Base-by-base conservation (phyloP, 345 rosid genomes). In the Syzygium jambos region DNA sequence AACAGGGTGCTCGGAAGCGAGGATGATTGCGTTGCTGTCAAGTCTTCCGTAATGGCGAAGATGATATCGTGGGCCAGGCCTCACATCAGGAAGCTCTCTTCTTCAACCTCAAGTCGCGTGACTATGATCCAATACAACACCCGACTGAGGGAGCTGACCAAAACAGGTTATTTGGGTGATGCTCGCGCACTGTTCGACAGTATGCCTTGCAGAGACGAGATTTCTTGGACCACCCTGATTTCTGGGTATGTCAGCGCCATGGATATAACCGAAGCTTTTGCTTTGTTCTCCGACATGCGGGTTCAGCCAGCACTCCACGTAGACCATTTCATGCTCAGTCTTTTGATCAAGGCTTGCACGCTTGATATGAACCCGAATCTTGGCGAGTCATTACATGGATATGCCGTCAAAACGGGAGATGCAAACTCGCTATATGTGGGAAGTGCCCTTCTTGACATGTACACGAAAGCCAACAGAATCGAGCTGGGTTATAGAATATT, bases 211-310 rank as follows among this genome's bases (percentile, higher is more conserved):
- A 93, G 94, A 90, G 98, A 97, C 80, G 93, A 91, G 85, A 85
- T 92, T 87, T 93, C 98, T 4, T 97, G 99, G 99, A 96, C 99
- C 85, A 88, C 91, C 13, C 88, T 96, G 84, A 94, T 96, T 55
- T 91, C 96, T 15, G 97, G 98, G 16, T 96, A 95, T 85, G 95
- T 95, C 87, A 89, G 82, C 34, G 93, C 92, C 77, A 38, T 56
- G 83, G 87, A 93, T 86, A 68, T 93, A 12, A 85, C 78, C 5
- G 96, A 94, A 91, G 97, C 97, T 1, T 87, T 97, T 85, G n/a
- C 85, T 84, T 91, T 97, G 90, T 95, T 96, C 89, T 93, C 93
- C 7, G 84, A 84, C 11, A 92, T 96, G 97, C 93, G 94, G 95
- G 85, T 90, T 68, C 92, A 92, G 89, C 95, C 95, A 38, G 88